phyloP scores from a whole-genome alignment of 2,329 filamentous ascomycete genomes.

The Phyllosticta capitalensis region DNA sequence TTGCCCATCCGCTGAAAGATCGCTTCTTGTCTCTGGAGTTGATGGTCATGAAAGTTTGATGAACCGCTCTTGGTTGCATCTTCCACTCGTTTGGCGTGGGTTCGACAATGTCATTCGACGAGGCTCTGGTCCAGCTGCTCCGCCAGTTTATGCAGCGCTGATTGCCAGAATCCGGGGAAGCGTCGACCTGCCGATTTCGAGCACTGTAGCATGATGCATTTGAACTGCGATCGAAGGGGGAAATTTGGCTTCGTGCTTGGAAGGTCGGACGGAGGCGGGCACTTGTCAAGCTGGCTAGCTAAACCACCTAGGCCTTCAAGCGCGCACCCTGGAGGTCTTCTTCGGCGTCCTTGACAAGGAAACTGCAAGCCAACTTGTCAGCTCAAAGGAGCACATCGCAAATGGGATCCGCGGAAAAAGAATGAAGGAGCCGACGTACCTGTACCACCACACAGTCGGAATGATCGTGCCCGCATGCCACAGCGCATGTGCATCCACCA shows the following conservation, averaged over 20 bases:
- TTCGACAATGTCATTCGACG: too few species aligned
- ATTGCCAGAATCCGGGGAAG: too few species aligned
- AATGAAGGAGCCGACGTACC: slow-evolving; percentile 50
- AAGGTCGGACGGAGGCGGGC: neutral
- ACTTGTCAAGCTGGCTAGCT: neutral
- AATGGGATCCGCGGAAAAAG: neutral
- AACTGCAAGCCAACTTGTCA: slow-evolving; percentile 45
- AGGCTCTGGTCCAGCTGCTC: too few species aligned
- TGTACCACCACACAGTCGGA: slow-evolving; percentile 87
- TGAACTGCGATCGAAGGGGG: neutral
- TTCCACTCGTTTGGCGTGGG: too few species aligned
- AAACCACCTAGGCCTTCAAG: slow-evolving; percentile 51
- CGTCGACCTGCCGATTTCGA: too few species aligned
- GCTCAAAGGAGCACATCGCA: neutral
- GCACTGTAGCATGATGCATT: too few species aligned
- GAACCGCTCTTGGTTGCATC: too few species aligned
- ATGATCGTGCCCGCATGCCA: slow-evolving; percentile 93
- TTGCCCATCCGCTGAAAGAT: too few species aligned
- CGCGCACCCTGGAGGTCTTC: slow-evolving; percentile 68
- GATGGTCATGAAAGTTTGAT: too few species aligned
- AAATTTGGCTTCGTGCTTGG: neutral
- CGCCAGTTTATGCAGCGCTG: too few species aligned
- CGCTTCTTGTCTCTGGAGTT: too few species aligned
- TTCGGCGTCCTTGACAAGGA: slow-evolving; percentile 74
- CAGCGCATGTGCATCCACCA: slow-evolving; percentile 85